Base-by-base conservation (phyloP, 179 eudicot species). In the Corrigiola litoralis region DNA sequence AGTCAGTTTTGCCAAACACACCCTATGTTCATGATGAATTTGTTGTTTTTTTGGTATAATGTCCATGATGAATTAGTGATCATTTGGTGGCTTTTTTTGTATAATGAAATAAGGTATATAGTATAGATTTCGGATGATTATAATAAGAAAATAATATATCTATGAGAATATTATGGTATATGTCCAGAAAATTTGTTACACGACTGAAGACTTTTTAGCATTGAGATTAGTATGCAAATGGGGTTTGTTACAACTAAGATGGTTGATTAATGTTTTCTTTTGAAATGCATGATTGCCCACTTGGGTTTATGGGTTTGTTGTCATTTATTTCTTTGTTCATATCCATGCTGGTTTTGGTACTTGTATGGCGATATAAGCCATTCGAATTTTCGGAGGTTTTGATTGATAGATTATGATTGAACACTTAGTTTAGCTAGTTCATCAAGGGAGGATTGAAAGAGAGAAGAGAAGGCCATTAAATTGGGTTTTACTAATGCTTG, bases 201-300 rank as follows among this genome's bases (percentile, higher is more conserved):
- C n/a, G n/a, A n/a, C n/a, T n/a, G n/a, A n/a, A n/a, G 31, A 21
- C 18, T 18, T 45, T 67, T 36, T 48, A 24, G 29, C 58, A 34
- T 66, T 41, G 33, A 29, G 48, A 32, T 48, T 29, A 31, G n/a
- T 40, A 16, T 20, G 13, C 8, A 12, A 40, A 59, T 53, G 31
- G 61, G 58, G 23, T 2, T 45, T 58, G 21, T 24, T 52, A n/a
- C n/a, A 3, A 11, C 3, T 33, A 14, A 18, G 51, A 33, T 36
- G 36, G 40, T 54, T 73, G 18, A 16, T 62, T 36, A 42, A 16
- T 66, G 59, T 28, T n/a, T n/a, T n/a, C n/a, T n/a, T n/a, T n/a
- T 33, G 54, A 58, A 66, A 72, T 72, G 46, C 37, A 18, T 66
- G 67, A 42, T 59, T 33, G 45, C 34, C 33, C 45, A 34, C 20